Conservation (phyloP, 805 yeast genomes). For the Candida broadrunensis region DNA sequence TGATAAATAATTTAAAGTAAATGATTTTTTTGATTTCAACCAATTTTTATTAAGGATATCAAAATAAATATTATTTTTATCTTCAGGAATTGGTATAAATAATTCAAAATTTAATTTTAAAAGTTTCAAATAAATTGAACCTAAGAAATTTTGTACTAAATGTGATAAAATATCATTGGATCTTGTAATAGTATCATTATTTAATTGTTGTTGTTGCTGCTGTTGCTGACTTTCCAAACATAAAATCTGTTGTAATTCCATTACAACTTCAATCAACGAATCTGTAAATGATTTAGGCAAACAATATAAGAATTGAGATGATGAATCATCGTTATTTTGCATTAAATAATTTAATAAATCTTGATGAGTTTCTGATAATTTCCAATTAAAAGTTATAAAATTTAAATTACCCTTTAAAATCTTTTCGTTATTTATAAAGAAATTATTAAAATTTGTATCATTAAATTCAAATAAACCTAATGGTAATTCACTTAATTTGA, state of each 20-base stretch:
- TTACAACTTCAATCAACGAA: constrained; percentile 4
- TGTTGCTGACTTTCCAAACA: not conserved
- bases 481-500: constrained; percentile 15
- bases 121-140: constrained; percentile 4
- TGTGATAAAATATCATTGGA: constrained; percentile 1
- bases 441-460: constrained; percentile 9
- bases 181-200: not conserved
- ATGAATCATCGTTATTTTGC: constrained; percentile 4
- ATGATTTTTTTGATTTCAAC: constrained; percentile 7
- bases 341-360: constrained; percentile 15
- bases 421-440: constrained; percentile 13
- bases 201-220: not conserved
- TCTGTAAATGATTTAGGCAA: constrained; percentile 14
- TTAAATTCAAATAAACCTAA: constrained; percentile 15
- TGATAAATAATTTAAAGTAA: constrained; percentile 6
- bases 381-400: constrained; percentile 19
- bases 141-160: constrained; percentile 3
- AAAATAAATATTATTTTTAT: constrained; percentile 4
- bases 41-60: constrained; percentile 3
- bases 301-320: constrained; percentile 12
- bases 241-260: not conserved
- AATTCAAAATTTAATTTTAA: not conserved
- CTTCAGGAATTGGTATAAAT: constrained; percentile 5
- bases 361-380: constrained; percentile 12
- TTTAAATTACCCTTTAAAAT: constrained; percentile 13